These are phyloP conservation scores for Fusarium coffeatum DNA, from an alignment of 2,329 filamentous ascomycete genomes.

Conservation along the genomic window DNA sequence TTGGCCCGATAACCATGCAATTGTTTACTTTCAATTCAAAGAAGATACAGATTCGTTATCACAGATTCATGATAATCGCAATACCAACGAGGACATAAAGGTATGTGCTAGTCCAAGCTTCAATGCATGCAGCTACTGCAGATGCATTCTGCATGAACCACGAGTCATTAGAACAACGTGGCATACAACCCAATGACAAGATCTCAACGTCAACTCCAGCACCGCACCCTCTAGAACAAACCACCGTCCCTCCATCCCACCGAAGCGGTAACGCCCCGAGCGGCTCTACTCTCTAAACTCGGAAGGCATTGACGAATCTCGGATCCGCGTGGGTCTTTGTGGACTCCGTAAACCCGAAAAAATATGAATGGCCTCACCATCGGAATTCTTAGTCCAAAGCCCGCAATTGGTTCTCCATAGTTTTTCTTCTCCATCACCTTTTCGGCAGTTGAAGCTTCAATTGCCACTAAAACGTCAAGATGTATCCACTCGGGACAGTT, in stretches of 20 bases:
- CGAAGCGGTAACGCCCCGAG: constrained; percentile 5
- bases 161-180: constrained; percentile 1
- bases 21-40: neutral
- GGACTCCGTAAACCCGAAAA: neutral
- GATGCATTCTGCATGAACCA: constrained; percentile 8
- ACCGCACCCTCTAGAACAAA: neutral
- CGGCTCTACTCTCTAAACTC: constrained; percentile 3
- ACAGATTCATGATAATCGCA: neutral
- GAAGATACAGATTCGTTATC: neutral
- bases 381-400: constrained; percentile 29
- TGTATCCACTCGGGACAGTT: constrained; percentile 24
- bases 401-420: constrained; percentile 18
- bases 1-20: neutral
- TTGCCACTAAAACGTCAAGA: constrained; percentile 25
- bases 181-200: neutral
- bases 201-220: neutral
- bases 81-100: no score
- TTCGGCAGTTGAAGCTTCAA: constrained; percentile 19
- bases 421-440: neutral
- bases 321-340: constrained; percentile 14
- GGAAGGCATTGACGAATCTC: constrained; percentile 26
- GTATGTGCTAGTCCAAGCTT: neutral
- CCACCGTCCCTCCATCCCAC: neutral
- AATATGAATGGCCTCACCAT: constrained; percentile 22
- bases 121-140: neutral